Base-by-base conservation (phyloP, 2,329 filamentous ascomycete species). In the Fonsecaea pedrosoi region DNA sequence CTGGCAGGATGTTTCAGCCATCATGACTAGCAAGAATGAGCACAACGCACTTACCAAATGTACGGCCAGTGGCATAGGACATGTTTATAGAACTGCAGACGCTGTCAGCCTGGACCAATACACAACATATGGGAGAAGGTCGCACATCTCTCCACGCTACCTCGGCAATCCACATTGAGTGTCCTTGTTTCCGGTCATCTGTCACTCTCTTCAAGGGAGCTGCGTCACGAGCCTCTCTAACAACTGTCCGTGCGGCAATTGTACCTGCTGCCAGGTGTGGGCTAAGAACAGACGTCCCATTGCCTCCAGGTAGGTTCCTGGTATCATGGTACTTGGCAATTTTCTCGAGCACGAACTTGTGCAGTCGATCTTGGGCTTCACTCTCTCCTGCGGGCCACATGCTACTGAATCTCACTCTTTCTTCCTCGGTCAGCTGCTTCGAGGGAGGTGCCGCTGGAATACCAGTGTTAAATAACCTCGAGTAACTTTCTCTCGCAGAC, bases 1-100 rank as follows among this genome's bases (percentile, higher is more conserved):
- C 87, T 80, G 32, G 53, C 1, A 3, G 21, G 2, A 13, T 18
- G 5, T 6, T 50, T 50, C 8, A 50, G 45, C 45, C 18, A 50
- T 50, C 21, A 50, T 9, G 9, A 6, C 45, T 25, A 30, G 15
- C 40, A 12, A 30, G 18, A 13, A 18, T 9, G 57, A 50, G 8
- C 21, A 21, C 4, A 3, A 18, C 13, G 15, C 53, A 62, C 73
- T 63, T 69, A 79, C 79, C 81, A 82, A 53, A 82, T 78, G 60
- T 93, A 94, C 0, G 94, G 94, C 92, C 92, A 96, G 67, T 94
- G 82, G 0, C 89, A 91, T 4, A 97, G 80, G 2, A 97, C 91
- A 75, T 95, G 91, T 74, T 89, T 92, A 80, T 96, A 96, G 74
- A 96, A 96, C 57, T 60, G 32, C 8, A 53, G 18, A 35, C 15